Evolutionary conservation across 257 asterid species (phyloP).

Genomic region (Phtheirospermum japonicum): DNA sequence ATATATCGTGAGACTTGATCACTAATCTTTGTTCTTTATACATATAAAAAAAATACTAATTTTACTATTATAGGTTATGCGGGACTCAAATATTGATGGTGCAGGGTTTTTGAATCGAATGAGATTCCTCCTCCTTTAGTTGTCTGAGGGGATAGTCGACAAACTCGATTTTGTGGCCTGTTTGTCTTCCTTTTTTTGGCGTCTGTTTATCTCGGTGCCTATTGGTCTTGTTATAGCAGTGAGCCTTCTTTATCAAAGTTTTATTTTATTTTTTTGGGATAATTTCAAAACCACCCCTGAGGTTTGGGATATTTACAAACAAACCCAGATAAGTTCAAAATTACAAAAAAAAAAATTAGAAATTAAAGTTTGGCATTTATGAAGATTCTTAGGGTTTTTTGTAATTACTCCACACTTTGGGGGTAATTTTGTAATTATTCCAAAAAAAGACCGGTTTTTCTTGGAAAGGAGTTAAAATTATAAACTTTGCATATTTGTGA

Average conservation of each 20-base stretch:
- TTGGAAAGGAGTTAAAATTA: no score
- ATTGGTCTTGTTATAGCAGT: conserved; percentile 89
- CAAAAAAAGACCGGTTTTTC: no score
- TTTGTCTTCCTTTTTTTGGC: conserved; percentile 76
- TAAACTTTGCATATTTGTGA: not conserved
- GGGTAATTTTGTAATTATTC: no score
- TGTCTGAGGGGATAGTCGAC: conserved; percentile 99
- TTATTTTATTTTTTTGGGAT: not conserved
- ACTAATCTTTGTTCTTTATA: no score
- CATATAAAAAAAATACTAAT: no score
- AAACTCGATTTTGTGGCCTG: conserved; percentile 87
- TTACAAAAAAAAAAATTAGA: not conserved
- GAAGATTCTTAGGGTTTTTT: no score
- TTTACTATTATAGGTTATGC: no score
- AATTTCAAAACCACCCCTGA: not conserved
- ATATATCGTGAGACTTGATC: no score
- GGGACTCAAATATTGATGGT: no score
- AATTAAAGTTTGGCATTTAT: not conserved
- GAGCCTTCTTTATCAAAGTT: conserved; percentile 28
- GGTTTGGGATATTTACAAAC: not conserved
- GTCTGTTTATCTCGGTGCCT: conserved; percentile 91
- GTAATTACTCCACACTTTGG: no score
- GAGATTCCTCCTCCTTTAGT: no score
- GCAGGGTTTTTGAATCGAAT: no score
- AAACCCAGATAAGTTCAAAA: not conserved